Percentiles rank a stretch among this genome's conserved stretches.
phyloP scores from a whole-genome alignment of 352 stramenopile species.

The Blastocystis sp. region DNA sequence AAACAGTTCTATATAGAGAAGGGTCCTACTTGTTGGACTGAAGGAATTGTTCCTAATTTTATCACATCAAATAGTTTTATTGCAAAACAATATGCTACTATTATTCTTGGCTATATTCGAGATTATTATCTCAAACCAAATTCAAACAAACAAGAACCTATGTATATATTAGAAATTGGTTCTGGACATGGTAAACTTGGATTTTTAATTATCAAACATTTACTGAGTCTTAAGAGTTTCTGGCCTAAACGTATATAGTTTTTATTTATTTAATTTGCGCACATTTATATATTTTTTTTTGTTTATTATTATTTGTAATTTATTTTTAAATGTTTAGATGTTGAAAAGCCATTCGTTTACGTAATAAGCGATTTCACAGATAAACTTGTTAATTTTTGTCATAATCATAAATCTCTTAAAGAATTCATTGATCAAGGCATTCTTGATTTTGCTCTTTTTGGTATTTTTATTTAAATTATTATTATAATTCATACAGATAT shows the following conservation, averaged over 20 bases:
- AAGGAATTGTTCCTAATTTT: constrained; percentile 64
- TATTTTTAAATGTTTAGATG: constrained; percentile 20
- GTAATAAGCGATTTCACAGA: constrained; percentile 42
- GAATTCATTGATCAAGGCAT: constrained; percentile 36
- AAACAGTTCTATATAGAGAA: constrained; percentile 34
- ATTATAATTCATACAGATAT: too few relatives aligned
- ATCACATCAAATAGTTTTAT: constrained; percentile 70
- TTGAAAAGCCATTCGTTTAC: constrained; percentile 40
- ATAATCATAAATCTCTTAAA: constrained; percentile 36
- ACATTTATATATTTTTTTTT: too few relatives aligned
- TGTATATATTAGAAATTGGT: constrained; percentile 47
- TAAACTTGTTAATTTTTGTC: constrained; percentile 38
- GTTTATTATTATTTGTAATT: too few relatives aligned
- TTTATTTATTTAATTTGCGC: background rate
- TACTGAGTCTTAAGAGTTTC: constrained; percentile 40
- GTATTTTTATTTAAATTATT: background rate
- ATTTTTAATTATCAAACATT: constrained; percentile 43
- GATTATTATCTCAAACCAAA: constrained; percentile 34
- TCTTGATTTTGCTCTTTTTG: constrained; percentile 44
- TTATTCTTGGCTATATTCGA: constrained; percentile 29
- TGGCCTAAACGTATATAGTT: constrained; percentile 33
- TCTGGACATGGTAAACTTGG: constrained; percentile 42
- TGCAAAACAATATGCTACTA: constrained; percentile 51
- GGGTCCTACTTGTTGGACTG: constrained; percentile 54
- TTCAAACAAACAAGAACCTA: constrained; percentile 38